Evolutionary conservation across 257 asterid genomes (phyloP).

Genomic region (Plectranthus barbatus): DNA sequence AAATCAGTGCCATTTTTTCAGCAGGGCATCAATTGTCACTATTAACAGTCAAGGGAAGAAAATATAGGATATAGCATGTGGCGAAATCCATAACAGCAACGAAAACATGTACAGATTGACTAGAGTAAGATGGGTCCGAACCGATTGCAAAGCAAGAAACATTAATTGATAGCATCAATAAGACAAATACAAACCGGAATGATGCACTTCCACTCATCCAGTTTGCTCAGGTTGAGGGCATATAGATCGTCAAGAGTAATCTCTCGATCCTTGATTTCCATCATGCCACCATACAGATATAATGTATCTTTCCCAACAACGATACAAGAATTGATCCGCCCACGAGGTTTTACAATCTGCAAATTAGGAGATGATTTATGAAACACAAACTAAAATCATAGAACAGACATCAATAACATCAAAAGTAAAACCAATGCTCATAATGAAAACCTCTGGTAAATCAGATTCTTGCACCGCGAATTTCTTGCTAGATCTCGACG

Average conservation of each 20-base stretch:
- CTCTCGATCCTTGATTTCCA: conserved; percentile 90
- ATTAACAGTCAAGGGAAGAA: no score
- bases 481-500: conserved; percentile 40
- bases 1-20: no score
- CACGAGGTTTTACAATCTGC: conserved; percentile 94
- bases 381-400: background rate
- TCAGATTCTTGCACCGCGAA: conserved; percentile 52
- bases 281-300: conserved; percentile 90
- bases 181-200: conserved; percentile 48
- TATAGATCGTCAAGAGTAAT: conserved; percentile 88
- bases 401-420: background rate
- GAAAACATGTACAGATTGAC: background rate
- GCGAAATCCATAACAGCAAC: no score
- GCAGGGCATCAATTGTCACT: no score
- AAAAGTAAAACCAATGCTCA: background rate
- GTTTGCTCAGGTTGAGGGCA: conserved; percentile 83
- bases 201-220: conserved; percentile 96
- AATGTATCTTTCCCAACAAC: conserved; percentile 81
- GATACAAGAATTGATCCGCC: conserved; percentile 87
- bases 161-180: background rate
- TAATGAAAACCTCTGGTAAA: conserved; percentile 59
- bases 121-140: background rate
- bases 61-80: no score
- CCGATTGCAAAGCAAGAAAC: background rate
- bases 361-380: background rate